Base-by-base conservation (phyloP, 768 basidiomycete species). In the Leccinellum rugosiceps region DNA sequence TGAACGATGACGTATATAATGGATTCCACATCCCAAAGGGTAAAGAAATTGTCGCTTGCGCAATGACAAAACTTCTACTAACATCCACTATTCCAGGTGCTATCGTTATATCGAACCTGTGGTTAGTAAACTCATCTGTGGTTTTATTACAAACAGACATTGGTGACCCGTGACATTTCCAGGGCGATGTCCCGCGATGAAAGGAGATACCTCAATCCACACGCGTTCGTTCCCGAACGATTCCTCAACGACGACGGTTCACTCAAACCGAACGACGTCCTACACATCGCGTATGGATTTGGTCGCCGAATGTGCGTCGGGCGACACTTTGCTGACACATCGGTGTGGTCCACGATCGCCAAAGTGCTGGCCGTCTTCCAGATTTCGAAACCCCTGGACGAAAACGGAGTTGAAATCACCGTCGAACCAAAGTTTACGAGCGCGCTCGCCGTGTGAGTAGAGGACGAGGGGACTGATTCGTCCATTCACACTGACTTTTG, bases 21-120 rank as follows among this genome's bases (percentile, higher is more conserved):
- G 75, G 76, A 15, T 79, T 79, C 56, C 65, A 78, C 10, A 85
- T 86, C 49, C 83, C 84, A 9, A 75, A 76, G 55, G 61, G 60
- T 61, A 5, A 53, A 26, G 26, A 6, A 35, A 38, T 4, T 1
- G 3, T 26, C 7, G 4, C 14, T 10, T 25, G 6, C n/a, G 0
- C 10, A 17, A 10, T 6, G 9, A 10, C 6, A 2, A 19, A 45
- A 10, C 1, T 2, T 21, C 1, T 32, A 26, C 6, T 48, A 3
- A 59, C 8, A 28, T 6, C 5, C 3, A 14, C 6, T 15, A 6
- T 35, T 38, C 3, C 14, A 62, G 61, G 61, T 25, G 35, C 60
- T 23, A 17, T 62, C 3, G 3, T 62, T 3, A 15, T 62, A 6
- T 17, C 56, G 2, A 62, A 62, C 31, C 2, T 62, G 1, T 63